Base-by-base conservation (phyloP, 2,329 filamentous ascomycete species). In the Talaromyces sp. region DNA sequence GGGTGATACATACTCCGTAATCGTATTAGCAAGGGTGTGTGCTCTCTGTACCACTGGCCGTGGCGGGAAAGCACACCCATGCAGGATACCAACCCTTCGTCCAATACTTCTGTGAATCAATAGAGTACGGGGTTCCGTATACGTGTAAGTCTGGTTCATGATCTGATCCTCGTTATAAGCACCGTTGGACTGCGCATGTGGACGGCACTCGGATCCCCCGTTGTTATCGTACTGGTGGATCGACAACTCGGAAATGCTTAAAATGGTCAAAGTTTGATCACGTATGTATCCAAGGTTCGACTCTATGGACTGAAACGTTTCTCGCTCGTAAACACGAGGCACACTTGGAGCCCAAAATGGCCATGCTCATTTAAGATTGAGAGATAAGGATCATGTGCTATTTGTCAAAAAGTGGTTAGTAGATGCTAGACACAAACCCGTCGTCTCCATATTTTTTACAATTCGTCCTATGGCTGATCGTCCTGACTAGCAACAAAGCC, bases 191-290 rank as follows among this genome's bases (percentile, higher is more conserved):
- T 52, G 49, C n/a, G 27, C 15, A 33, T n/a, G 45, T 19, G 19
- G 31, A 56, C n/a, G 11, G 25, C 52, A 56, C 52, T 56, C 52
- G 52, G 52, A 56, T 56, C 52, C 52, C 50, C 52, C 33, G 11
- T 56, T 25, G 52, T 37, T 22, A 25, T 56, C 33, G 37, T 22
- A 25, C 31, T 13, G 52, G 33, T 56, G 31, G 52, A 56, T 37
- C 52, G n/a, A 56, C 52, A 39, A 11, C 50, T 37, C 19, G 15
- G 52, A 37, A 39, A 56, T 56, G 50, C 50, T 37, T 37, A 39
- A 37, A 33, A 56, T 31, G 5, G 50, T 8, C 50, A 37, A 56
- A 37, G 50, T 56, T 56, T 15, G 33, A 19, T 22, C 19, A 6
- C 25, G 52, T 56, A 13, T 11, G n/a, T 25, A 37, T 39, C 19